Conservation (phyloP, 164 flowering plant genomes). For the Dillenia turbinata region DNA sequence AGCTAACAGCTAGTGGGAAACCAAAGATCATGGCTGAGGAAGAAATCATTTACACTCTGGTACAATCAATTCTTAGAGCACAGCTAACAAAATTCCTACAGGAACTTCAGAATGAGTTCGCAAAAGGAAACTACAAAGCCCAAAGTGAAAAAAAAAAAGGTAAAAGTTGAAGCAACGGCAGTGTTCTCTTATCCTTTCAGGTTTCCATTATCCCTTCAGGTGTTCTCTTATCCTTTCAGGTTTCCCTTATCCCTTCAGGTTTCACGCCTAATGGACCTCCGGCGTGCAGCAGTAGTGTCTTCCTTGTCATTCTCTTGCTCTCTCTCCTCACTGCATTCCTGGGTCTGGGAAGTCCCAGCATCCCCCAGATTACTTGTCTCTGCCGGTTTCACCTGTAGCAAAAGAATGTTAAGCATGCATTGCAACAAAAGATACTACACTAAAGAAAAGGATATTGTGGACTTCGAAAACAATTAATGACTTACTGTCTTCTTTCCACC, state of each 20-base stretch:
- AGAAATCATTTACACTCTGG: too few species aligned
- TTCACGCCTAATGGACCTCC: constrained; percentile 48
- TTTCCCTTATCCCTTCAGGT: constrained; percentile 21
- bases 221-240: constrained; percentile 15
- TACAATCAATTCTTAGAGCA: too few species aligned
- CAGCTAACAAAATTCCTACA: too few species aligned
- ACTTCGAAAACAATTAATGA: neutral
- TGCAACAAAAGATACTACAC: neutral
- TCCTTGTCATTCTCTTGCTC: constrained; percentile 39
- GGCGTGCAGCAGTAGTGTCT: constrained; percentile 44
- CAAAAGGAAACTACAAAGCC: too few species aligned
- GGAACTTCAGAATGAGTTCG: too few species aligned
- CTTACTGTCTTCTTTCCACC: constrained; percentile 82
- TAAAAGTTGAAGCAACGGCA: too few species aligned
- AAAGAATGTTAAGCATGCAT: neutral
- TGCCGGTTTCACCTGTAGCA: constrained; percentile 18
- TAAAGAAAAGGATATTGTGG: neutral
- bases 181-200: constrained; percentile 9
- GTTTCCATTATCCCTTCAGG: constrained; percentile 26
- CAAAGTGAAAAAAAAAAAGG: too few species aligned
- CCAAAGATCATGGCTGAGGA: too few species aligned
- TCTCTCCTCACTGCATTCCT: constrained; percentile 32
- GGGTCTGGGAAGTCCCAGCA: constrained; percentile 22
- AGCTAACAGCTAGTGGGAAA: too few species aligned
- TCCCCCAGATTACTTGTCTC: constrained; percentile 12